Conservation (phyloP, 208 protist genomes). For the Porcisia deanei region DNA sequence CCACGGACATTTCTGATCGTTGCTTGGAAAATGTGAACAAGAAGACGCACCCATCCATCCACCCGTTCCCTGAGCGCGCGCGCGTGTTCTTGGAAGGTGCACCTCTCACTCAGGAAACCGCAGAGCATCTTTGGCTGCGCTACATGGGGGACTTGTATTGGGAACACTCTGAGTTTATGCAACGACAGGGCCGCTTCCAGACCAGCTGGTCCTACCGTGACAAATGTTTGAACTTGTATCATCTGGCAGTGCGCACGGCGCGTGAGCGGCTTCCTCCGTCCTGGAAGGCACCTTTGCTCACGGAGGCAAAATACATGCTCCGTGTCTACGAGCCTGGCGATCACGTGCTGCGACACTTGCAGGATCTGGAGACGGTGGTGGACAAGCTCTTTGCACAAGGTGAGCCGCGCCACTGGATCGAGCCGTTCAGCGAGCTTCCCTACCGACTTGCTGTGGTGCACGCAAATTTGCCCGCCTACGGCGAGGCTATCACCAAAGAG, state of each 20-base stretch:
- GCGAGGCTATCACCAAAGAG: conserved; percentile 72
- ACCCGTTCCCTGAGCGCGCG: conserved; percentile 89
- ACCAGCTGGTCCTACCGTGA: conserved; percentile 67
- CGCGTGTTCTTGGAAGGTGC: conserved; percentile 79
- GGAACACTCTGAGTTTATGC: conserved; percentile 89
- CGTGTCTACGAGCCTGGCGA: conserved; percentile 68
- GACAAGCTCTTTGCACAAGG: conserved; percentile 67
- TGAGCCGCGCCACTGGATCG: conserved; percentile 84
- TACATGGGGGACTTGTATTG: conserved; percentile 90
- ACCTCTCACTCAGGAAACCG: conserved; percentile 88
- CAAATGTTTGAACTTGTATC: conserved; percentile 84
- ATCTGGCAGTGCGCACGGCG: conserved; percentile 78
- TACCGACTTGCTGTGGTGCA: conserved; percentile 81
- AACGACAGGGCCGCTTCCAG: conserved; percentile 75
- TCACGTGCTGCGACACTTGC: conserved; percentile 58
- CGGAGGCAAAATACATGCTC: conserved; percentile 82
- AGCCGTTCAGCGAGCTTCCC: conserved; percentile 77
- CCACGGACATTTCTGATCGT: conserved; percentile 83
- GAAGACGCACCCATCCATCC: conserved; percentile 89
- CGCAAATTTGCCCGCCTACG: conserved; percentile 74
- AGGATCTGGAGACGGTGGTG: conserved; percentile 74
- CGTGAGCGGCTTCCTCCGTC: conserved; percentile 79
- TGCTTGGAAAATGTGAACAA: conserved; percentile 91
- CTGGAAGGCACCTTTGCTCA: conserved; percentile 83
- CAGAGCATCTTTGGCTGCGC: conserved; percentile 90